Conservation (phyloP, 257 asterid species). For the Scutellaria baicalensis region DNA sequence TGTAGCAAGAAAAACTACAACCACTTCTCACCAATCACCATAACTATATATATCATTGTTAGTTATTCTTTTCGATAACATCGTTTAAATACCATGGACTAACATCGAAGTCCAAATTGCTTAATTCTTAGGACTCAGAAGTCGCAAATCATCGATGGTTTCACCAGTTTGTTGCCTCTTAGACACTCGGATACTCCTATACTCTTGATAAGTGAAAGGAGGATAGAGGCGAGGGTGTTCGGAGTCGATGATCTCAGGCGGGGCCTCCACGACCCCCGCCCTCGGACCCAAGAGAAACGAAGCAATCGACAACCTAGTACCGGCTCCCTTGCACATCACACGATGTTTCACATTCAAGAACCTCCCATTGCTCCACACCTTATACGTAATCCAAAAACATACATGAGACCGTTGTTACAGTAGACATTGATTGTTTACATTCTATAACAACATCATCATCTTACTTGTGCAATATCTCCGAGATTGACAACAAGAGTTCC, state of each 20-base stretch:
- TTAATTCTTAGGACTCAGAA: not conserved
- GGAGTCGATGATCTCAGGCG: constrained; percentile 30
- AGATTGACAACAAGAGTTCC: constrained; percentile 57
- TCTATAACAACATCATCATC: not conserved
- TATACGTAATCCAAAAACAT: not conserved
- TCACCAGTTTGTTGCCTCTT: constrained; percentile 25
- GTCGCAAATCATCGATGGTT: constrained; percentile 24
- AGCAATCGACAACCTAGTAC: constrained; percentile 33
- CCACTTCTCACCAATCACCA: no score
- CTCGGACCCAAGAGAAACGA: constrained; percentile 45
- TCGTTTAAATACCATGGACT: not conserved
- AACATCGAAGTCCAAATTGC: not conserved
- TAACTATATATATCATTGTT: no score
- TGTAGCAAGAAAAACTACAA: no score
- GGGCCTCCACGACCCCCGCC: constrained; percentile 31
- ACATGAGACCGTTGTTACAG: not conserved
- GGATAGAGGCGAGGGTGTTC: constrained; percentile 35
- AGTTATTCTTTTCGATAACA: no score
- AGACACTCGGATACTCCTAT: constrained; percentile 13
- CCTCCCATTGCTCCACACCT: constrained; percentile 68
- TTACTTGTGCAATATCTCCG: constrained; percentile 57
- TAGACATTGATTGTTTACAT: not conserved
- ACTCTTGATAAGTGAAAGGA: constrained; percentile 40
- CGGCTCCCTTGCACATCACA: constrained; percentile 49
- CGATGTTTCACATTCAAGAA: constrained; percentile 56